These are phyloP conservation scores for Rhododendron kiyosumense DNA, from an alignment of 148 eudicot genomes.

Conservation along the genomic window DNA sequence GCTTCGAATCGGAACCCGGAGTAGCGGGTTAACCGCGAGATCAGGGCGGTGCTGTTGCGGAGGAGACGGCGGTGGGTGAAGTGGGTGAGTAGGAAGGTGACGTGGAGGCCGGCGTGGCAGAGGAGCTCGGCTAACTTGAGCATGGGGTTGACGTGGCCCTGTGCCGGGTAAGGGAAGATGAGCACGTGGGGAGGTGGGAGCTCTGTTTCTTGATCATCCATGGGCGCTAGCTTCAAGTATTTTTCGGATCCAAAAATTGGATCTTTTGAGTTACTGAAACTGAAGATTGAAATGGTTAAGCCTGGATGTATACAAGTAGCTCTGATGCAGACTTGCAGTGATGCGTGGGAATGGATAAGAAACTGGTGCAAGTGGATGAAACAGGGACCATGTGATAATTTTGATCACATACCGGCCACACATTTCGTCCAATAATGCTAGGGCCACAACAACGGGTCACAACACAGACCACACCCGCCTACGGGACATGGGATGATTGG, in stretches of 20 bases:
- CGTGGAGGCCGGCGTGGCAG: slow-evolving; percentile 21
- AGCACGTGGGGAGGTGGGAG: slow-evolving; percentile 21
- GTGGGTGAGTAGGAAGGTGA: slow-evolving; percentile 23
- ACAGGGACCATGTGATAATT: no score
- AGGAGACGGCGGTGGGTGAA: slow-evolving; percentile 18
- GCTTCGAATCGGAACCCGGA: slow-evolving; percentile 19
- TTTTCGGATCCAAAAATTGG: not conserved
- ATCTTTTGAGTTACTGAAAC: no score
- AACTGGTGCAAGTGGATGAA: no score
- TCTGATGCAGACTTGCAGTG: no score
- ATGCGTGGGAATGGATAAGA: no score
- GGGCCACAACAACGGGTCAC: no score
- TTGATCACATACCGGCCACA: no score
- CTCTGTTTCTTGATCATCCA: not conserved
- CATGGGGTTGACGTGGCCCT: slow-evolving; percentile 41
- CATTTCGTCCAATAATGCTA: no score
- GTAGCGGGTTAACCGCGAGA: slow-evolving; percentile 13
- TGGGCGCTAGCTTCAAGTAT: not conserved
- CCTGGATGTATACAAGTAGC: no score
- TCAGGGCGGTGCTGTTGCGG: slow-evolving; percentile 7
- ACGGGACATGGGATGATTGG: rapidly evolving
- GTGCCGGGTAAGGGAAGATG: slow-evolving; percentile 43
- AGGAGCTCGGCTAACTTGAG: slow-evolving; percentile 22
- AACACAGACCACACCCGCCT: no score
- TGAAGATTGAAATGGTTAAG: not conserved